Percentiles rank a stretch among this genome's conserved stretches.
phyloP scores from a whole-genome alignment of 352 stramenopile genomes.

The Phytopythium cucurbitacearum region DNA sequence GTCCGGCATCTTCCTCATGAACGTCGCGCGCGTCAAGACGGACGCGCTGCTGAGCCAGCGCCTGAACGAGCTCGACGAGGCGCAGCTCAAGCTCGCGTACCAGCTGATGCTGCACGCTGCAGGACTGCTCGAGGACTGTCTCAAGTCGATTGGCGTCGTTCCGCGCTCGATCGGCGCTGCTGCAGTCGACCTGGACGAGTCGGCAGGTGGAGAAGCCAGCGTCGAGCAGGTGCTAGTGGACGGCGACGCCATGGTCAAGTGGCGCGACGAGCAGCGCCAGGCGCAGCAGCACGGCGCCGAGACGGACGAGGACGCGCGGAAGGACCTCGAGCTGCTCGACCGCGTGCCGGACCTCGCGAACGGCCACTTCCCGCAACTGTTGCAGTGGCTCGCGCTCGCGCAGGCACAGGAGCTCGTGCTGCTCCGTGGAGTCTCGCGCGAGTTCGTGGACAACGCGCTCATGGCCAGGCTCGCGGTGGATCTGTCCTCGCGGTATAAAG shows the following conservation, averaged over 20 bases:
- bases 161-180: constrained; percentile 27
- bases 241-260: constrained; percentile 49
- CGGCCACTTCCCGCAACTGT: constrained; percentile 37
- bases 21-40: constrained; percentile 34
- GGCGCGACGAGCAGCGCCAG: constrained; percentile 45
- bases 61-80: constrained; percentile 45
- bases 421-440: constrained; percentile 48
- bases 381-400: constrained; percentile 55
- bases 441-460: constrained; percentile 58
- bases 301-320: not conserved
- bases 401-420: constrained; percentile 69
- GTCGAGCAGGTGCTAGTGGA: constrained; percentile 6
- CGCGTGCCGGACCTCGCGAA: constrained; percentile 49
- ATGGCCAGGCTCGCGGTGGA: constrained; percentile 66
- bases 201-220: not conserved
- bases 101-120: constrained; percentile 56
- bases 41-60: constrained; percentile 32
- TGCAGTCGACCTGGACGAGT: constrained; percentile 17
- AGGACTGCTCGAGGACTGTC: constrained; percentile 46
- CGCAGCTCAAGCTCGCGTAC: constrained; percentile 66
- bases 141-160: constrained; percentile 30
- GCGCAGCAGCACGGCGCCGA: not conserved
- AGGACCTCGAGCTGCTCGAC: constrained; percentile 32
- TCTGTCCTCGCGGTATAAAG: constrained; percentile 44
- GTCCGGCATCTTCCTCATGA: constrained; percentile 37